These are phyloP conservation scores for Pseudotsuga menziesii DNA, from an alignment of 75 land plant genomes.

Conservation along the genomic window DNA sequence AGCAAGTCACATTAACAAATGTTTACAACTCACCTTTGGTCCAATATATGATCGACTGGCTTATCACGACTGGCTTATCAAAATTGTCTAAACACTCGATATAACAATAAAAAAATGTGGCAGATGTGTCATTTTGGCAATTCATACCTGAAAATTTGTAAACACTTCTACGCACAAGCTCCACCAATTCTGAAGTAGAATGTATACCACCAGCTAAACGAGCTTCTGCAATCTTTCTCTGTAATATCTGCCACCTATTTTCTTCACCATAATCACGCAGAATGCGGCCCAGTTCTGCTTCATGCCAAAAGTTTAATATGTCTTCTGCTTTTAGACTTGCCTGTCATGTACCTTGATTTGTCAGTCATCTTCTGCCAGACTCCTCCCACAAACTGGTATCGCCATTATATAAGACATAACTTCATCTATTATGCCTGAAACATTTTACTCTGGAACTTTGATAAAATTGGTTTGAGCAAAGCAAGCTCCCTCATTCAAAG, in stretches of 20 bases:
- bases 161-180: conserved; percentile 42
- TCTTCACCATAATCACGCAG: conserved; percentile 97
- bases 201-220: conserved; percentile 74
- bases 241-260: conserved; percentile 72
- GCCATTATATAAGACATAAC: conserved; percentile 1
- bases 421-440: background rate
- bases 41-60: too few relatives aligned
- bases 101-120: too few relatives aligned
- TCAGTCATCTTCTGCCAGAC: conserved; percentile 8
- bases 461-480: background rate
- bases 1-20: background rate
- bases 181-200: conserved; percentile 71
- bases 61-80: too few relatives aligned
- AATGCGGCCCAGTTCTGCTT: conserved; percentile 81
- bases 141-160: conserved; percentile 29
- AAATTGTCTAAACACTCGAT: too few relatives aligned
- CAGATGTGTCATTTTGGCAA: background rate
- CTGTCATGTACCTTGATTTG: conserved; percentile 37
- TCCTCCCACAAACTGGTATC: background rate
- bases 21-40: background rate
- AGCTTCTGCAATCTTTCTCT: conserved; percentile 68
- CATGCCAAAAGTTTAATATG: conserved; percentile 92
- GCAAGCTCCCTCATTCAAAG: background rate
- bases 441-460: background rate
- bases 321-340: conserved; percentile 80